Percentiles rank a stretch among this genome's conserved stretches.
These are phyloP conservation scores for Eurotiales sp. DNA, from an alignment of 2,329 filamentous ascomycete species.

Conservation along the genomic window DNA sequence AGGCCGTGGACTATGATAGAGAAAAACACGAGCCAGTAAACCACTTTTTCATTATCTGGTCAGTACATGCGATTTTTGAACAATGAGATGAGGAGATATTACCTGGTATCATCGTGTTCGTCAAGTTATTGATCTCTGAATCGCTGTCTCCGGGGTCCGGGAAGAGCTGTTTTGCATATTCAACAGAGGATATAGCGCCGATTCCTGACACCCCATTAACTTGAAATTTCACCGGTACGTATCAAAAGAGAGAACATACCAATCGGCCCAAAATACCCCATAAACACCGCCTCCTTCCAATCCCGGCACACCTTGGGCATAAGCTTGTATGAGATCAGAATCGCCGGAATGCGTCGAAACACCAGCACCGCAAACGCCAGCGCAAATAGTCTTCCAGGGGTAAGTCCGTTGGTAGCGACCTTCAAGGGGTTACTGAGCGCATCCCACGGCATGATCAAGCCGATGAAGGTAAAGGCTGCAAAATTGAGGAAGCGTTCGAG, in stretches of 20 bases:
- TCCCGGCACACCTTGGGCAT: slow-evolving; percentile 52
- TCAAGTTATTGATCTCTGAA: slow-evolving; percentile 39
- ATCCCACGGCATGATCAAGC: slow-evolving; percentile 53
- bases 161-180: slow-evolving; percentile 44
- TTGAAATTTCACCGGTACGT: not conserved
- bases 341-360: slow-evolving; percentile 56
- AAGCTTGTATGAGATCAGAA: slow-evolving; percentile 52
- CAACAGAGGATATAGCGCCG: slow-evolving; percentile 45
- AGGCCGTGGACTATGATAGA: slow-evolving; percentile 38
- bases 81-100: slow-evolving; percentile 15
- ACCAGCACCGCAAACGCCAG: slow-evolving; percentile 52
- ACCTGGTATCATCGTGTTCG: slow-evolving; percentile 38
- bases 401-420: slow-evolving; percentile 46
- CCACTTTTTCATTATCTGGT: no score
- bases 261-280: slow-evolving; percentile 54
- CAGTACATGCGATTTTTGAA: no score
- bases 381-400: slow-evolving; percentile 46
- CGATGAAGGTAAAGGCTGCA: slow-evolving; percentile 59
- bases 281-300: slow-evolving; percentile 58
- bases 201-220: slow-evolving; percentile 29
- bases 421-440: slow-evolving; percentile 52
- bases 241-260: slow-evolving; percentile 20
- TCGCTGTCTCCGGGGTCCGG: slow-evolving; percentile 39
- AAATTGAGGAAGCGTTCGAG: slow-evolving; percentile 59
- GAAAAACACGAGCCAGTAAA: slow-evolving; percentile 46